Evolutionary conservation across 805 yeast genomes (phyloP).

Genomic region (Candida wancherniae): DNA sequence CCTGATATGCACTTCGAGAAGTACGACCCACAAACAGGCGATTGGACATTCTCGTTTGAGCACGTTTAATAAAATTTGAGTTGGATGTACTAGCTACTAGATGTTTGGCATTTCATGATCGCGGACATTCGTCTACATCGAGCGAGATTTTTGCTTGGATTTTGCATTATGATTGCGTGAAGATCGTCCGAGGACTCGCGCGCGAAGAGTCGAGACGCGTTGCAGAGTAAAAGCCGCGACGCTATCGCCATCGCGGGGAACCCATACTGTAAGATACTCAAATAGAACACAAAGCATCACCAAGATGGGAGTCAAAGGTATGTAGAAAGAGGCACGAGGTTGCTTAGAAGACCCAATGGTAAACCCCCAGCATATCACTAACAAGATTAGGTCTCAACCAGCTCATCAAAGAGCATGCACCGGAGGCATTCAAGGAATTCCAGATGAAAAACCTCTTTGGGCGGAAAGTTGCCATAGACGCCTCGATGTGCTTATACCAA

Average conservation of each 20-base stretch:
- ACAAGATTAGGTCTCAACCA: slow-evolving; percentile 65
- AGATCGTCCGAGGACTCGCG: too few species aligned
- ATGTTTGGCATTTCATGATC: too few species aligned
- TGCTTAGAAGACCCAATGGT: neutral
- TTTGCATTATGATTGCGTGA: too few species aligned
- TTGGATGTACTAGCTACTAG: too few species aligned
- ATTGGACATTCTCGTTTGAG: slow-evolving; percentile 59
- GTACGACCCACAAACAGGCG: slow-evolving; percentile 73
- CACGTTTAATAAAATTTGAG: too few species aligned
- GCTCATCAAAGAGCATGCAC: slow-evolving; percentile 85
- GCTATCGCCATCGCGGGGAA: too few species aligned
- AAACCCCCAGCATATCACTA: slow-evolving; percentile 1
- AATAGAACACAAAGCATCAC: too few species aligned
- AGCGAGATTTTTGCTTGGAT: too few species aligned
- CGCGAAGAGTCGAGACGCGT: too few species aligned
- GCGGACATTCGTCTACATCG: too few species aligned
- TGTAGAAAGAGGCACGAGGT: slow-evolving; percentile 1
- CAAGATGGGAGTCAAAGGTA: slow-evolving; percentile 21
- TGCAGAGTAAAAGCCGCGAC: too few species aligned
- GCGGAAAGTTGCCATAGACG: slow-evolving; percentile 94
- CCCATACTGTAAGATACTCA: too few species aligned
- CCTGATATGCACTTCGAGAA: slow-evolving; percentile 61
- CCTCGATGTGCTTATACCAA: slow-evolving; percentile 95
- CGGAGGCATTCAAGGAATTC: slow-evolving; percentile 66
- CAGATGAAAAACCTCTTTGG: slow-evolving; percentile 88